Base-by-base conservation (phyloP, 768 basidiomycete species). In the Epithele typhae region DNA sequence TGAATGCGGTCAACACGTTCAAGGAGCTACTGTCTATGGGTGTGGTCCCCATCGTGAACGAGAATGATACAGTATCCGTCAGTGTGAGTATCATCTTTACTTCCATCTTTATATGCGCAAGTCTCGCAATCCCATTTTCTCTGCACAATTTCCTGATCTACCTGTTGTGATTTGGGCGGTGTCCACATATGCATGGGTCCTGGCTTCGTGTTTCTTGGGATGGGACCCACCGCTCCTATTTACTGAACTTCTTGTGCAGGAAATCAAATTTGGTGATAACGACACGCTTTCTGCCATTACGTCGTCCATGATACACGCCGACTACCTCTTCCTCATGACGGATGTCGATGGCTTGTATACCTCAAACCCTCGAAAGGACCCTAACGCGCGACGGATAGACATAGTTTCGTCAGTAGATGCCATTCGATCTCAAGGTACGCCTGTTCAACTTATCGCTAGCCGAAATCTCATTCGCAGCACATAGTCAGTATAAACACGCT, bases 201-300 rank as follows among this genome's bases (percentile, higher is more conserved):
- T 37, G 14, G 34, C 3, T 14, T 27, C 5, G 7, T 11, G 19
- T 37, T 3, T 25, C 27, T 7, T 30, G 7, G 27, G 27, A 30
- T 7, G 27, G 8, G 27, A 7, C 14, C 27, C 27, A 7, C 27
- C 27, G 11, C 15, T 11, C 11, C n/a, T 18, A 15, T n/a, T 40
- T 15, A 21, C 32, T 4, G n/a, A 18, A 8, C 17, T 24, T 14
- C 3, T 17, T 3, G 33, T 12, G 23, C n/a, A 94, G 92, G 96
- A 99, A 85, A 98, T 99, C 52, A 95, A 93, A 88, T 99, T 99
- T 56, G 96, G 96, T 39, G 96, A 98, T 69, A 98, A 98, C 64
- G 96, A 99, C 64, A 97, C 95, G 0, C 72, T 99, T 15, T 97
- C 95, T 33, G 96, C 96, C 17, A 94, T 99, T 49, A 94, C 96